Evolutionary conservation across 179 eudicot species (phyloP), one percentile per base, ranked within the genome.

Genomic region (Camellia oleifera): DNA sequence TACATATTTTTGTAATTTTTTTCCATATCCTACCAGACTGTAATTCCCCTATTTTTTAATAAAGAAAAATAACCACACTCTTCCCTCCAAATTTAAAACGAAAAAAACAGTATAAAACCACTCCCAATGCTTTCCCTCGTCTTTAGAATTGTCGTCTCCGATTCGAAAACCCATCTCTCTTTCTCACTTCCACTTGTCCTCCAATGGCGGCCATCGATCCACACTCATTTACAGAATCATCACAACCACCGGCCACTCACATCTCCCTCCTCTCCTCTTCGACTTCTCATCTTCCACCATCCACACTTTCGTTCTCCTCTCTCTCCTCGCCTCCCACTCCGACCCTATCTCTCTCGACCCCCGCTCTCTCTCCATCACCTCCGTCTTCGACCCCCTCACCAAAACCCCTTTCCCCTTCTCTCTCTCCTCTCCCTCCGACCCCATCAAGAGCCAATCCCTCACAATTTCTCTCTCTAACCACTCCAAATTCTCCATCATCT

Each of bases 191-290:
- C 48, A 5, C 52, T 12, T 11, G 32, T 26, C 32, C 79, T 63
- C 5, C 73, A 78, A 92, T 91, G 98, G 88, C 93, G 5, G 82
- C 88, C n/a, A 83, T 89, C 23, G 98, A 94, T 74, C 98, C 98
- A 0, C 98, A 94, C 84, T 94, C 98, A 20, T 88, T 78, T 92
- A 91, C 95, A 7, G 87, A 84, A 68, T 87, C 97, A n/a, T 65
- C 92, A 8, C 91, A 92, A 86, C 97, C 98, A 0, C 83, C 91
- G 75, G 85, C 96, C 11, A 90, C 90, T 83, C 96, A 93, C 89
- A 81, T 94, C 87, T 88, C 98, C 7, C 90, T 94, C 79, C 89
- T 66, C 80, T 89, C 89, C 92, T 84, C 94, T 89, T 92, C 86
- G 88, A 87, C 46, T 94, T 94, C 89, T 60, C 97, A 0, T 76